phyloP scores from a whole-genome alignment of 192 early-diverging fungal species.

The Powellomyces hirtus region DNA sequence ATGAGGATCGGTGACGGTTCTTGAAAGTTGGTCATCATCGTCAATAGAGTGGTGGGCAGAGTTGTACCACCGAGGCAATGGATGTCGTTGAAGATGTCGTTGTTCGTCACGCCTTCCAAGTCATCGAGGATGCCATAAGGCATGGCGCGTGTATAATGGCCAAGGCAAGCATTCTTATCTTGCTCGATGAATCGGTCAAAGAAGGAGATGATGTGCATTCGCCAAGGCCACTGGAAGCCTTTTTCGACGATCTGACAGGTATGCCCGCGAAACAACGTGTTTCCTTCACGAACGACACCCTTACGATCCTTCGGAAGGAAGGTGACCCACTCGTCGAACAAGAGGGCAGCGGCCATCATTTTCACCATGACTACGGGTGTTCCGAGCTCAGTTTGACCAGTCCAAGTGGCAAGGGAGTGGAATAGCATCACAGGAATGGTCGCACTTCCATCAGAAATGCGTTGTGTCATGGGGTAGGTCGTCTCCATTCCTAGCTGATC shows the following conservation, averaged over 20 bases:
- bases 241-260: constrained; percentile 1
- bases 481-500: background rate
- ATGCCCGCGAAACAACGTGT: background rate
- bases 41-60: background rate
- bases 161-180: background rate
- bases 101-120: background rate
- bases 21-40: constrained; percentile 8
- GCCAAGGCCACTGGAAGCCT: constrained; percentile 3
- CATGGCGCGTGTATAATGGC: background rate
- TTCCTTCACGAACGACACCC: constrained; percentile 1
- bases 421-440: background rate
- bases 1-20: background rate
- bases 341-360: background rate
- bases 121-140: background rate
- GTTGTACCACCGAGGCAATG: background rate
- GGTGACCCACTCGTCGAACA: constrained; percentile 5
- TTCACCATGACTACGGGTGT: background rate
- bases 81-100: background rate
- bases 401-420: constrained; percentile 3
- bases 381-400: background rate
- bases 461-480: background rate
- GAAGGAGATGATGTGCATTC: background rate
- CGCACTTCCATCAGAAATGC: background rate
- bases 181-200: constrained; percentile 7
- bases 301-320: background rate